These are phyloP conservation scores for Polygonum maritimum DNA, from an alignment of 148 eudicot genomes.

Conservation along the genomic window DNA sequence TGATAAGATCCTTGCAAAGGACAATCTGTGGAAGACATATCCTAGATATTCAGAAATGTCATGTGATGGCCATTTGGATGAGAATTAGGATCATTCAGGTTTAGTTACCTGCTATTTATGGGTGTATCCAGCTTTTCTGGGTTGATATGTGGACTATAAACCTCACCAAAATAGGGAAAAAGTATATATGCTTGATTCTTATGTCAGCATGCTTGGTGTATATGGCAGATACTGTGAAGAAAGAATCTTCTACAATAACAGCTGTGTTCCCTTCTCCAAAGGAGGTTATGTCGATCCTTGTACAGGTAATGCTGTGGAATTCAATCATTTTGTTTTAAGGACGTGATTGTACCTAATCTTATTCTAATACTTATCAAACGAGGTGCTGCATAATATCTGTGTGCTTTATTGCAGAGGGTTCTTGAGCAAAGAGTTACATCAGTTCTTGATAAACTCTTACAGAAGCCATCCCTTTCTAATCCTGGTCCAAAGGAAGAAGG, in stretches of 20 bases:
- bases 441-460: conserved; percentile 83
- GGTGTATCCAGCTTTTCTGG: background rate
- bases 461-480: conserved; percentile 72
- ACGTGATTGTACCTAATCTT: background rate
- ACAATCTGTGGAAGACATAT: no score
- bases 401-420: conserved; percentile 60
- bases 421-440: conserved; percentile 91
- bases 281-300: conserved; percentile 97
- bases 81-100: background rate
- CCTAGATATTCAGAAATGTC: no score
- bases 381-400: background rate
- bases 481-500: conserved; percentile 89
- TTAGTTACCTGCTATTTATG: background rate
- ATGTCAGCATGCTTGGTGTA: background rate
- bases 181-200: background rate
- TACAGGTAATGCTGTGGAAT: conserved; percentile 50
- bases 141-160: background rate
- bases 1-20: no score
- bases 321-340: background rate
- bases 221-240: conserved; percentile 80
- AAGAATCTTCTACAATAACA: conserved; percentile 92
- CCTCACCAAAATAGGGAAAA: background rate
- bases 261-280: conserved; percentile 98
- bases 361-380: background rate
- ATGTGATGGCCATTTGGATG: background rate